Evolutionary conservation across 73 alveolate genomes (phyloP).

Genomic region (Tetrahymena thermophila): DNA sequence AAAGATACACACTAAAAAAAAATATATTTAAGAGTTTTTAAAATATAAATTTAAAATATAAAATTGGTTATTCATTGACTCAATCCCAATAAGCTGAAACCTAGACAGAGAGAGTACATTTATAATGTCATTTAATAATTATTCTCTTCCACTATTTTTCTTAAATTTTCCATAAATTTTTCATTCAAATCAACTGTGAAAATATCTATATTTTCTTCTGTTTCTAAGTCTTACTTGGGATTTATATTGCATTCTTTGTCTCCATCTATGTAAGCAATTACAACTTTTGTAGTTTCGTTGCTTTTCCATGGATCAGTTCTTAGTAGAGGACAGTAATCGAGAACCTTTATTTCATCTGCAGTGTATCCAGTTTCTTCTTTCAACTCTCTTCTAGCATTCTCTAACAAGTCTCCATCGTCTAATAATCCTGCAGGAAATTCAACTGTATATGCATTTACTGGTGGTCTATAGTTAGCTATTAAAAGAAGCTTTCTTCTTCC

Average conservation of each 20-base stretch:
- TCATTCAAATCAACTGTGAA: neutral
- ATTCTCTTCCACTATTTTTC: neutral
- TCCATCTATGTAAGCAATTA: conserved; percentile 26
- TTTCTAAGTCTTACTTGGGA: conserved; percentile 26
- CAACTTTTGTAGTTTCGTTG: conserved; percentile 3
- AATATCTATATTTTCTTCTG: conserved; percentile 33
- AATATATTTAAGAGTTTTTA: too few species aligned
- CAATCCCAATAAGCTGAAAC: neutral
- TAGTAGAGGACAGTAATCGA: neutral
- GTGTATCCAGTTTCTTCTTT: conserved; percentile 45
- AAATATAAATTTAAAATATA: too few species aligned
- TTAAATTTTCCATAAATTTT: neutral
- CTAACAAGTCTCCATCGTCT: conserved; percentile 3
- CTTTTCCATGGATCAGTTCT: conserved; percentile 38
- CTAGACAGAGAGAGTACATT: neutral
- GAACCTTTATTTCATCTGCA: neutral
- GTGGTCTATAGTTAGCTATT: conserved; percentile 28
- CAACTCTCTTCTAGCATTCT: conserved; percentile 33
- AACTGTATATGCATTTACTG: neutral
- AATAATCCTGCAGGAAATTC: conserved; percentile 43
- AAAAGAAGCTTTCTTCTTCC: neutral
- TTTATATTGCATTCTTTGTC: conserved; percentile 8
- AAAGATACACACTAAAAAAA: too few species aligned
- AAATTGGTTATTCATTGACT: neutral
- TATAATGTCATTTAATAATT: neutral